phyloP scores from a whole-genome alignment of 805 yeast genomes.

The Cephaloascus albidus region DNA sequence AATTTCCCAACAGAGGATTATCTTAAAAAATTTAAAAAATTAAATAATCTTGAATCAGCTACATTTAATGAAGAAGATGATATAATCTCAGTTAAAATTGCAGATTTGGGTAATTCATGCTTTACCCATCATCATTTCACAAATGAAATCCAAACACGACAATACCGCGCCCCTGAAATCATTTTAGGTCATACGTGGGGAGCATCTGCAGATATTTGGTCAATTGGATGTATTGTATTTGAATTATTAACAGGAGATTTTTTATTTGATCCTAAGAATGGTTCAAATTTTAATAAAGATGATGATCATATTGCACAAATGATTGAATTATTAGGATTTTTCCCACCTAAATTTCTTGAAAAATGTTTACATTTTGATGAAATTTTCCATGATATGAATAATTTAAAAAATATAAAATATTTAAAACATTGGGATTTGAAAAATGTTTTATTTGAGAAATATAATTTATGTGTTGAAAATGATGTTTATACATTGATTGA shows the following conservation, averaged over 20 bases:
- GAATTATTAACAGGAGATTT: slow-evolving; percentile 56
- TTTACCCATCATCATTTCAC: slow-evolving; percentile 56
- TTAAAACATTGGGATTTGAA: slow-evolving; percentile 43
- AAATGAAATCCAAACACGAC: slow-evolving; percentile 61
- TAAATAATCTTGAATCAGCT: too few relatives aligned
- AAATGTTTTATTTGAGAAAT: slow-evolving; percentile 39
- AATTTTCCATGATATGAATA: slow-evolving; percentile 25
- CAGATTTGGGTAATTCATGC: slow-evolving; percentile 67
- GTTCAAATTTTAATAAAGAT: slow-evolving; percentile 36
- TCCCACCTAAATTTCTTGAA: slow-evolving; percentile 26
- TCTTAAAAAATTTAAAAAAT: too few relatives aligned
- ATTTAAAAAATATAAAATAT: slow-evolving; percentile 33
- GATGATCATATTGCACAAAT: slow-evolving; percentile 60
- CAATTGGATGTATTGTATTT: slow-evolving; percentile 47
- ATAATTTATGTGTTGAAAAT: slow-evolving; percentile 27
- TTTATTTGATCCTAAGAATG: slow-evolving; percentile 50
- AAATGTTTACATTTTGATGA: slow-evolving; percentile 27
- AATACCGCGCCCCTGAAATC: slow-evolving; percentile 58
- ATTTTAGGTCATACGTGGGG: slow-evolving; percentile 52
- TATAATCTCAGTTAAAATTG: slow-evolving; percentile 42
- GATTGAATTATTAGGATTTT: slow-evolving; percentile 39
- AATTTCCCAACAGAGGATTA: neutral
- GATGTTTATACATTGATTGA: slow-evolving; percentile 29
- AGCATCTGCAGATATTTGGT: slow-evolving; percentile 54
- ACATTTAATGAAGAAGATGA: slow-evolving; percentile 5